Evolutionary conservation across 73 alveolate species (phyloP).

Genomic region (Paramecium tetraurelia): DNA sequence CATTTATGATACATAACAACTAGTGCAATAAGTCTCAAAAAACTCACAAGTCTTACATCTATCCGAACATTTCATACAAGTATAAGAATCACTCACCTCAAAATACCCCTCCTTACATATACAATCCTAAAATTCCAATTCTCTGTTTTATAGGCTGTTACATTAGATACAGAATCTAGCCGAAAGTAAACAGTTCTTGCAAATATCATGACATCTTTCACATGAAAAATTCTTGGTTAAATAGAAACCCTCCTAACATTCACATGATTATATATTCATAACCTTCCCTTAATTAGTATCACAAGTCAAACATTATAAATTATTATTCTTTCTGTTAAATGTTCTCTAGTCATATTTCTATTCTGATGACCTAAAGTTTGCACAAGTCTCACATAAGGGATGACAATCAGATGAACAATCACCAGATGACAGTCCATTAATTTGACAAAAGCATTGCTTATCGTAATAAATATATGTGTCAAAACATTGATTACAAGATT

Average conservation of each 20-base stretch:
- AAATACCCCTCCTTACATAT: slow-evolving; percentile 4
- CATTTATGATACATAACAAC: background rate
- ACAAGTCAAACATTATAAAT: background rate
- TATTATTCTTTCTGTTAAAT: background rate
- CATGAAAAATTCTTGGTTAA: background rate
- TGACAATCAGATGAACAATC: background rate
- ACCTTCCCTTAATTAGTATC: background rate
- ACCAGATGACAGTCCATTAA: background rate
- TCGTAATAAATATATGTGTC: background rate
- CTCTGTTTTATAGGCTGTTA: background rate
- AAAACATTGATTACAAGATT: background rate
- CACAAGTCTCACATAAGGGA: background rate
- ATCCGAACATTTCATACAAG: slow-evolving; percentile 2
- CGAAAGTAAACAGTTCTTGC: background rate
- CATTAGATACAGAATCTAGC: background rate
- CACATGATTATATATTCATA: background rate
- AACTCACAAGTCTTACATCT: background rate
- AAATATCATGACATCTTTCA: background rate
- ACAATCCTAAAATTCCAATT: background rate
- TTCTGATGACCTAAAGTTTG: background rate
- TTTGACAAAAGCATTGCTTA: background rate
- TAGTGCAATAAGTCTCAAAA: background rate
- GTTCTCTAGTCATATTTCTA: background rate
- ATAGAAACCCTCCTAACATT: background rate
- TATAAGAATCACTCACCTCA: background rate